These are phyloP conservation scores for Wallacemonas collosoma DNA, from an alignment of 208 protist genomes.

Conservation along the genomic window DNA sequence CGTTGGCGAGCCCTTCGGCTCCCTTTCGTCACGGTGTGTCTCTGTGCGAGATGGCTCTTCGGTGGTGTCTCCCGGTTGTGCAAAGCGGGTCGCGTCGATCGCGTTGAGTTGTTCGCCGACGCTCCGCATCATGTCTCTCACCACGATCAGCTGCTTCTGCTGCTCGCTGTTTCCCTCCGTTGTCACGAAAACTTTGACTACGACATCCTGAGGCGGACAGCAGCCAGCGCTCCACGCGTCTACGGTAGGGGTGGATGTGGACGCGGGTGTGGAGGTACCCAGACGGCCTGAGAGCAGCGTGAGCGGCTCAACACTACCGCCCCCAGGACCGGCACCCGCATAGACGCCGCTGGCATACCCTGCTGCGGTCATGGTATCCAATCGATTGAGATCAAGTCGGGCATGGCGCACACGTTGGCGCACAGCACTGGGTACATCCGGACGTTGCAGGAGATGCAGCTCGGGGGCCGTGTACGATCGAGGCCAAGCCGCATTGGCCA, in stretches of 20 bases:
- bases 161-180: conserved; percentile 37
- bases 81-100: conserved; percentile 28
- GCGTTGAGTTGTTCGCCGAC: conserved; percentile 41
- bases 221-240: conserved; percentile 2
- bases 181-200: conserved; percentile 78
- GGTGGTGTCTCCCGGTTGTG: background rate
- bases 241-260: background rate
- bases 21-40: no score
- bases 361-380: background rate
- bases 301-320: conserved; percentile 5
- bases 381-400: background rate
- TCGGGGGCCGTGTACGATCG: background rate
- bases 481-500: background rate
- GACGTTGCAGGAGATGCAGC: background rate
- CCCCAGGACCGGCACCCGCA: conserved; percentile 23
- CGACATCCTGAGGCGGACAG: conserved; percentile 42
- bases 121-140: conserved; percentile 30
- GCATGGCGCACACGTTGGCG: background rate
- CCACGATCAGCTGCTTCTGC: conserved; percentile 41
- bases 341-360: background rate
- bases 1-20: no score
- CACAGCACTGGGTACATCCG: background rate
- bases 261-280: no score
- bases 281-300: no score
- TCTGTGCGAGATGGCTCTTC: background rate